phyloP scores from a whole-genome alignment of 2,329 filamentous ascomycete genomes.

The Orbilia brochopaga region DNA sequence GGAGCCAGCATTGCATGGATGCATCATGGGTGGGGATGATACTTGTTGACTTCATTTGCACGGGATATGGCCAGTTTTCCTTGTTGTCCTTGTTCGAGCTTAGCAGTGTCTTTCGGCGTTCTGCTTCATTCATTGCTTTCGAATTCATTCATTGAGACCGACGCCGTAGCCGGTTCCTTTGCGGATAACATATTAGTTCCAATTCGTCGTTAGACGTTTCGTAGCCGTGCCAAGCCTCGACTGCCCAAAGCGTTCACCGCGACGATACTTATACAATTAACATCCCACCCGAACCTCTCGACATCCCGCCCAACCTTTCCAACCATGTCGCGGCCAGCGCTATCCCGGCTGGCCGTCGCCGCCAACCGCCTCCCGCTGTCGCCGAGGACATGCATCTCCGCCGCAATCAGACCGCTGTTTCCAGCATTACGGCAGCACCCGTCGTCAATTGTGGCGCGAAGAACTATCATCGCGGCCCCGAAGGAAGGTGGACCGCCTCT shows the following conservation, averaged over 20 bases:
- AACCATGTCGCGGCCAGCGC: constrained; percentile 30
- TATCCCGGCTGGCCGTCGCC: constrained; percentile 33
- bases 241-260: too few species aligned
- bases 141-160: neutral
- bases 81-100: neutral
- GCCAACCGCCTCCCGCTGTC: constrained; percentile 25
- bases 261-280: too few species aligned
- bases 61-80: constrained; percentile 1
- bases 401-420: neutral
- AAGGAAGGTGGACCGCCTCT: constrained; percentile 60
- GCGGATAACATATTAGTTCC: too few species aligned
- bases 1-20: constrained; percentile 35
- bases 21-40: constrained; percentile 20
- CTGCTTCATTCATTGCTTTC: neutral
- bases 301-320: neutral
- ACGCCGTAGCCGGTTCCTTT: neutral
- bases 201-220: too few species aligned
- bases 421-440: neutral
- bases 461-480: constrained; percentile 54
- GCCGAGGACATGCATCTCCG: constrained; percentile 11
- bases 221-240: neutral
- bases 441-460: constrained; percentile 19
- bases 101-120: neutral
- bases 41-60: constrained; percentile 1
- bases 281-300: neutral